phyloP scores from a whole-genome alignment of 768 basidiomycete species.

The Pisolithus albus region DNA sequence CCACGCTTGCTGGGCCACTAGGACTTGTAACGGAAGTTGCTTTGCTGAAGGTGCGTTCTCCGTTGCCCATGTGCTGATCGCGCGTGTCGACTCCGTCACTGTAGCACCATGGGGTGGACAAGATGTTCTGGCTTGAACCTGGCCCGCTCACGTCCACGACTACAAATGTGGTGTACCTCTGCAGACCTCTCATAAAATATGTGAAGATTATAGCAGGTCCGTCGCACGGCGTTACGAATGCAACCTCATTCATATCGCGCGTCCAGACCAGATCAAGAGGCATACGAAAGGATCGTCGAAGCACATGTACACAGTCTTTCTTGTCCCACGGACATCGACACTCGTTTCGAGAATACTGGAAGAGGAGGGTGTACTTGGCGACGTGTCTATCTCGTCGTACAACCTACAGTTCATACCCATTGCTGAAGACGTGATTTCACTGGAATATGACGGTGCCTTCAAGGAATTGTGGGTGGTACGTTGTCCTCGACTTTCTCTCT shows the following conservation, averaged over 20 bases:
- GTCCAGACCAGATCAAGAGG: constrained; percentile 83
- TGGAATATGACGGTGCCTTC: constrained; percentile 82
- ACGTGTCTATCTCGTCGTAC: constrained; percentile 79
- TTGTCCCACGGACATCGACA: constrained; percentile 83
- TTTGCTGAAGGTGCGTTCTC: constrained; percentile 66
- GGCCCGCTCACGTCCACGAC: constrained; percentile 80
- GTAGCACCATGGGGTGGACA: constrained; percentile 97
- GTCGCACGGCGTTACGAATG: constrained; percentile 6
- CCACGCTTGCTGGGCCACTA: constrained; percentile 81
- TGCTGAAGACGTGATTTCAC: constrained; percentile 86
- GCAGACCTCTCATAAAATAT: constrained; percentile 76
- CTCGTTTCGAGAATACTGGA: constrained; percentile 83
- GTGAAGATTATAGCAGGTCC: constrained; percentile 89
- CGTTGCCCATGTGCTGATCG: not conserved
- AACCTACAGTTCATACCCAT: constrained; percentile 92
- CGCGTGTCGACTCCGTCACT: constrained; percentile 3
- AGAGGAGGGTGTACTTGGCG: constrained; percentile 97
- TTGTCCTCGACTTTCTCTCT: constrained; percentile 4
- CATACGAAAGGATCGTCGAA: constrained; percentile 66
- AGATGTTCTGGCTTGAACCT: constrained; percentile 98
- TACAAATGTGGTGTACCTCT: constrained; percentile 88
- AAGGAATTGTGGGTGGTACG: constrained; percentile 88
- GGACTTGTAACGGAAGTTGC: constrained; percentile 94
- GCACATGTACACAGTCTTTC: constrained; percentile 78
- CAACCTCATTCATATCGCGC: constrained; percentile 14